Percentiles rank a stretch among this genome's conserved stretches.
These are phyloP conservation scores for Claviceps paspali DNA, from an alignment of 2,329 filamentous ascomycete species.

Conservation along the genomic window DNA sequence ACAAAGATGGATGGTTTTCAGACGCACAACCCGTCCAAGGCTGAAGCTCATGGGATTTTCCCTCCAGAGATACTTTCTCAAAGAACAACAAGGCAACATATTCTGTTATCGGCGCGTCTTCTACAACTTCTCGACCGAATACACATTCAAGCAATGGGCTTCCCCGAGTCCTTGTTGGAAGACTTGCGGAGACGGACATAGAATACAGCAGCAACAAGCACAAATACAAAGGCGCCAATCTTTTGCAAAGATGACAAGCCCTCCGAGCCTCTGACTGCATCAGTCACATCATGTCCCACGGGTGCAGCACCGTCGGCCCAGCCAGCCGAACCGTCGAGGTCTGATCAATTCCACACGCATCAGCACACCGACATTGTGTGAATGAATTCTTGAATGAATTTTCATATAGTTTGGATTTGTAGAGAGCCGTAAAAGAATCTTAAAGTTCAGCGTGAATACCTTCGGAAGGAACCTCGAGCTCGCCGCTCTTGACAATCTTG, in stretches of 20 bases:
- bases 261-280: conserved; percentile 1
- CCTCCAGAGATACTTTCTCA: neutral
- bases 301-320: conserved; percentile 8
- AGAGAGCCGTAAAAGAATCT: conserved; percentile 16
- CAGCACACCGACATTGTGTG: conserved; percentile 19
- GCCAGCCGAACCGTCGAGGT: conserved; percentile 13
- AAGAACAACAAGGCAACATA: neutral
- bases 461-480: conserved; percentile 72
- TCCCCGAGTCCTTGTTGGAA: conserved; percentile 22
- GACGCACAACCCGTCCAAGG: too few species aligned
- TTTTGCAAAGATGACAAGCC: conserved; percentile 29
- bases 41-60: too few species aligned
- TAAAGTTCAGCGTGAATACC: conserved; percentile 86
- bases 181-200: conserved; percentile 27
- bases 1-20: too few species aligned
- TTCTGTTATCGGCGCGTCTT: conserved; percentile 5
- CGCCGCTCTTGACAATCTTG: conserved; percentile 72
- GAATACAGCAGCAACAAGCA: conserved; percentile 28
- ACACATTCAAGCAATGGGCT: conserved; percentile 24
- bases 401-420: conserved; percentile 5
- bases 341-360: conserved; percentile 17
- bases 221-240: conserved; percentile 32
- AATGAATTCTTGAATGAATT: neutral
- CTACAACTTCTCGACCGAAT: neutral
- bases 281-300: conserved; percentile 4